These are phyloP conservation scores for Diplosphaera chodatii DNA, from an alignment of 139 green algal genomes.

Conservation along the genomic window DNA sequence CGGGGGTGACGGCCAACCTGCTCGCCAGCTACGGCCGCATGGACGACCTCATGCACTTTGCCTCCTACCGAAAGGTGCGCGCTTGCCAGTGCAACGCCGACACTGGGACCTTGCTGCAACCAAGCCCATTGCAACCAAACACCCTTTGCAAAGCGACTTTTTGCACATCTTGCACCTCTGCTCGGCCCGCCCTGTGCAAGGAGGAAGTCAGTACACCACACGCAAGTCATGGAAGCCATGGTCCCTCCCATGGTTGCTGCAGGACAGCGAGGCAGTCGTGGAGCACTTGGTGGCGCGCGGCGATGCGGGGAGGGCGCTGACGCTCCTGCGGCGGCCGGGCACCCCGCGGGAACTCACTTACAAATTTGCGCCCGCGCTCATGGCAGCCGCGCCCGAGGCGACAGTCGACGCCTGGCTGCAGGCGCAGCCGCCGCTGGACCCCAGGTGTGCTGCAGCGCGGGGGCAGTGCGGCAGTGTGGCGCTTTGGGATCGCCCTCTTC, in stretches of 20 bases:
- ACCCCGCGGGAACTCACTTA: conserved; percentile 70
- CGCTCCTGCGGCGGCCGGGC: conserved; percentile 71
- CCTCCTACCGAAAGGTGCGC: conserved; percentile 41
- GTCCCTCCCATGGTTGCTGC: too few species aligned
- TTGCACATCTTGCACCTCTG: too few species aligned
- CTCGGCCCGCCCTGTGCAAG: too few species aligned
- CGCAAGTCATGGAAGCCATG: too few species aligned
- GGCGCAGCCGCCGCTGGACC: conserved; percentile 47
- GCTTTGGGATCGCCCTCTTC: too few species aligned
- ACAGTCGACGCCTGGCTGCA: conserved; percentile 75
- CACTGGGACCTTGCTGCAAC: too few species aligned
- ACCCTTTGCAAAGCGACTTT: too few species aligned
- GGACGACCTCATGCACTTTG: conserved; percentile 83
- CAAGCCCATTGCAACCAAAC: too few species aligned
- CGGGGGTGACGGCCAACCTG: conserved; percentile 69
- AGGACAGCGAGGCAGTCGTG: conserved; percentile 79
- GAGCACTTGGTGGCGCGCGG: conserved; percentile 67
- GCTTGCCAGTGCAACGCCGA: too few species aligned
- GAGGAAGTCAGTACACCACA: too few species aligned
- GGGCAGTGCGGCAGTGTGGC: too few species aligned
- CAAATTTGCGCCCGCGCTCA: conserved; percentile 65
- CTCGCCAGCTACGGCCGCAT: conserved; percentile 78
- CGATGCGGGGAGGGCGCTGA: conserved; percentile 53
- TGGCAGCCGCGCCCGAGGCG: conserved; percentile 44
- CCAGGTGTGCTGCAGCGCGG: conserved; percentile 13